Conservation (phyloP, 257 asterid species). For the Solanum clarkiae region DNA sequence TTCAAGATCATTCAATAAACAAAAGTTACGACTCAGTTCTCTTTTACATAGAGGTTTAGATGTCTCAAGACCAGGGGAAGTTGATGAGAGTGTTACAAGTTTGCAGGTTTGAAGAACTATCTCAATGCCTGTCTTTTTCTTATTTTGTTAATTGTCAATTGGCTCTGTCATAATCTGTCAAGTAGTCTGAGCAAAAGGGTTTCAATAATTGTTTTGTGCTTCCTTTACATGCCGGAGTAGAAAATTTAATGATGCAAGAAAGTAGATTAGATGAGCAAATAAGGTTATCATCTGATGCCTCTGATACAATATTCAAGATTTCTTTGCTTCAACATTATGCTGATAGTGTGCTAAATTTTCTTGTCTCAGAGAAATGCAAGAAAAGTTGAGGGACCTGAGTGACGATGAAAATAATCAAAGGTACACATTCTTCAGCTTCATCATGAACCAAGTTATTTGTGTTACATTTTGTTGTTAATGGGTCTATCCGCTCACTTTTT, state of each 20-base stretch:
- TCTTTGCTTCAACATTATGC: background rate
- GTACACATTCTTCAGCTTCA: constrained; percentile 7
- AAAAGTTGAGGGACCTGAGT: constrained; percentile 26
- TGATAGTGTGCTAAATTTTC: background rate
- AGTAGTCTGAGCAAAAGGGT: background rate
- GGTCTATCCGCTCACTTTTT: background rate
- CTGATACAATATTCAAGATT: background rate
- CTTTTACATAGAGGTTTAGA: constrained; percentile 61
- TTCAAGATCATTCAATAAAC: constrained; percentile 6
- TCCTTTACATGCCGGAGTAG: constrained; percentile 22
- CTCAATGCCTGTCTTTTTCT: background rate
- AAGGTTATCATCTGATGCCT: constrained; percentile 15
- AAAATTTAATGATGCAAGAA: constrained; percentile 23
- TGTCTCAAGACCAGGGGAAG: constrained; percentile 72
- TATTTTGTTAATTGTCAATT: background rate
- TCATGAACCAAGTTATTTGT: background rate
- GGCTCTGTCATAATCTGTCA: background rate
- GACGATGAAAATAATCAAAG: constrained; percentile 33
- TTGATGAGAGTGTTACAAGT: constrained; percentile 51
- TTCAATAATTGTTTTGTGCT: background rate
- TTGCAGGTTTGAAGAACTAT: constrained; percentile 47
- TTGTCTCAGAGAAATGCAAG: constrained; percentile 30
- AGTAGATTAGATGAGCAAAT: constrained; percentile 24
- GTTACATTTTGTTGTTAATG: background rate
- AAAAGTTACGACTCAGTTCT: constrained; percentile 7